A percentile compares a stretch with the other conserved stretches of the same genome.
phyloP scores from a whole-genome alignment of 2,329 filamentous ascomycete species.

The Hortaea werneckii region DNA sequence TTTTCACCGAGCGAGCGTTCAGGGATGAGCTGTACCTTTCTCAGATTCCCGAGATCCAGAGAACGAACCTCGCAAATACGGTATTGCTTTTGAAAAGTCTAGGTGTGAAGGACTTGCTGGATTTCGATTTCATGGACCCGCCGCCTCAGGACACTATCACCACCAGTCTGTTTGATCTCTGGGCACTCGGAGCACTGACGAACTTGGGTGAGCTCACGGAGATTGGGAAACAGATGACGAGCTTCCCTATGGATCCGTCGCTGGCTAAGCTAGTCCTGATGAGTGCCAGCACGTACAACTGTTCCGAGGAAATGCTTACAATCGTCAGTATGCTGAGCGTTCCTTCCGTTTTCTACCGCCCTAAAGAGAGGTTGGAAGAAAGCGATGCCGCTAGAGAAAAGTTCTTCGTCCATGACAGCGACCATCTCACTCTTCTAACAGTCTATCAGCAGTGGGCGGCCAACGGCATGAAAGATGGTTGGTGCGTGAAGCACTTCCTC shows the following conservation, averaged over 20 bases:
- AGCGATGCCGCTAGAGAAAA: conserved; percentile 92
- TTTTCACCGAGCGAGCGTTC: conserved; percentile 90
- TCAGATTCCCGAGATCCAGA: conserved; percentile 94
- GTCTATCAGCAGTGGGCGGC: conserved; percentile 93
- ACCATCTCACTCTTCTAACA: conserved; percentile 89
- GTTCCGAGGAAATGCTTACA: conserved; percentile 94
- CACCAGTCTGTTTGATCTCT: conserved; percentile 93
- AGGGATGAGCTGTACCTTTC: conserved; percentile 94
- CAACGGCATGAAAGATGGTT: conserved; percentile 80
- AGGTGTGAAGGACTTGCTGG: conserved; percentile 83
- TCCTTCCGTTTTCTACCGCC: conserved; percentile 91
- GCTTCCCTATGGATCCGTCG: conserved; percentile 95
- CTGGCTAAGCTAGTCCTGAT: conserved; percentile 92
- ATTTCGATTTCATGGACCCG: conserved; percentile 99
- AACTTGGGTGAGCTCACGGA: conserved; percentile 86
- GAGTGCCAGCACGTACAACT: conserved; percentile 62
- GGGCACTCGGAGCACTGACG: conserved; percentile 87
- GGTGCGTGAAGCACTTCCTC: conserved; percentile 88
- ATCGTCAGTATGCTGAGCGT: conserved; percentile 98
- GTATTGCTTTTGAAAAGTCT: conserved; percentile 89
- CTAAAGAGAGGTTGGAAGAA: conserved; percentile 93
- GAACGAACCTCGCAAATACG: conserved; percentile 90
- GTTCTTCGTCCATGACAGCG: conserved; percentile 96
- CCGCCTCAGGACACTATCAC: conserved; percentile 96
- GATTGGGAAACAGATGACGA: conserved; percentile 86